Conservation (phyloP, 179 eudicot species). For the Actinidia arguta region DNA sequence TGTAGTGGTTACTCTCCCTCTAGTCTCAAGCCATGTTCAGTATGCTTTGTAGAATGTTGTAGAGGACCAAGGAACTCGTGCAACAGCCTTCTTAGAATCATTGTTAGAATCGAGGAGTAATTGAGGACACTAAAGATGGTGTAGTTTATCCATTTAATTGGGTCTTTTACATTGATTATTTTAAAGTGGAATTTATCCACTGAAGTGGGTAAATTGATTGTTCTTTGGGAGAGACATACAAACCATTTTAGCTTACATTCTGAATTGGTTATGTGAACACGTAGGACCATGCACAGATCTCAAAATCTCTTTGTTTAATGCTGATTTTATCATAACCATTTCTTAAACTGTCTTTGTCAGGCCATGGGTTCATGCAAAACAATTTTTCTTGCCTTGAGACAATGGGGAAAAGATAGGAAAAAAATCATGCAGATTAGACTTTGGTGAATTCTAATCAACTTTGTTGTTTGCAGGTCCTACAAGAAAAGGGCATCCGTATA, state of each 20-base stretch:
- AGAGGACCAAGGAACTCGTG: too few relatives aligned
- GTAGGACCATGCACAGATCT: not conserved
- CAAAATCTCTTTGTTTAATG: not conserved
- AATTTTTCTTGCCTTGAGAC: not conserved
- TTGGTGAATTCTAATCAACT: not conserved
- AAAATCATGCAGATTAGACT: not conserved
- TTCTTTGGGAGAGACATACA: not conserved
- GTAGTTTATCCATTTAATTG: too few relatives aligned
- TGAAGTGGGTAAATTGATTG: too few relatives aligned
- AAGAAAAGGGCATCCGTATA: conserved; percentile 87
- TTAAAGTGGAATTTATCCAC: too few relatives aligned
- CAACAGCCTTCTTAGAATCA: too few relatives aligned
- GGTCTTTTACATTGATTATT: too few relatives aligned
- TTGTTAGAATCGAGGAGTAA: too few relatives aligned
- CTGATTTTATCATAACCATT: not conserved
- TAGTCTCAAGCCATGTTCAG: too few relatives aligned
- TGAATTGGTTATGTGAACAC: not conserved
- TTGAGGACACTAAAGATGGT: too few relatives aligned
- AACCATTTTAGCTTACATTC: not conserved
- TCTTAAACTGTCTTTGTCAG: not conserved
- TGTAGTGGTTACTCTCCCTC: too few relatives aligned
- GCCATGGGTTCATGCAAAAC: not conserved
- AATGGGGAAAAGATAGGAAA: not conserved
- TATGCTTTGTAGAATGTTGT: too few relatives aligned
- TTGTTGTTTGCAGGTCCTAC: conserved; percentile 57